Evolutionary conservation across 768 basidiomycete species (phyloP).

Genomic region (Suillus spraguei): DNA sequence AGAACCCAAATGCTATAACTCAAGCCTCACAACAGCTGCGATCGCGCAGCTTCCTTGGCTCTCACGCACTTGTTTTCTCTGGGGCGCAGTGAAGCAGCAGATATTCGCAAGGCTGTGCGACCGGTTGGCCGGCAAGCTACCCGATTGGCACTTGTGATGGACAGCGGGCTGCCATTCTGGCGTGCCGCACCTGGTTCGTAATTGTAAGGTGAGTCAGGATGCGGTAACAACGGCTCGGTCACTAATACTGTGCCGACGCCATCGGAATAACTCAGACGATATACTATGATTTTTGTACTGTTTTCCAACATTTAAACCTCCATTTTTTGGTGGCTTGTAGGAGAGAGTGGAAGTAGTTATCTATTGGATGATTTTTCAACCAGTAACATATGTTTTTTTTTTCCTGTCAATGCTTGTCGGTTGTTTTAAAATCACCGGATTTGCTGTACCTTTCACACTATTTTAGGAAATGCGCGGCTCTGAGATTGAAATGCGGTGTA

Average conservation of each 20-base stretch:
- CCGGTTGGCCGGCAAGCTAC: neutral
- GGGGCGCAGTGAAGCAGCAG: neutral
- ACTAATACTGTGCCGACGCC: neutral
- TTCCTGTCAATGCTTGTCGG: neutral
- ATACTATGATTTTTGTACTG: neutral
- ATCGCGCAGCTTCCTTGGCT: neutral
- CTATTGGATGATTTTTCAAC: neutral
- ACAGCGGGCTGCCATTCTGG: neutral
- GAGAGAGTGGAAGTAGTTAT: neutral
- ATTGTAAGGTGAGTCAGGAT: constrained; percentile 1
- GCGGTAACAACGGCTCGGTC: constrained; percentile 4
- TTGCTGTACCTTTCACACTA: constrained; percentile 26
- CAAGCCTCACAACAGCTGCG: neutral
- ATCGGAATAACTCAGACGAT: neutral
- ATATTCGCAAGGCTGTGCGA: neutral
- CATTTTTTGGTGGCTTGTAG: neutral
- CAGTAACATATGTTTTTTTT: neutral
- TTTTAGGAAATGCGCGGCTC: constrained; percentile 29
- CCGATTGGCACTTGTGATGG: constrained; percentile 1
- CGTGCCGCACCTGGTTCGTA: neutral
- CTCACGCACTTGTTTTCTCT: neutral
- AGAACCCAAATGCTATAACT: neutral
- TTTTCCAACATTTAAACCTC: neutral
- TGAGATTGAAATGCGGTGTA: constrained; percentile 41
- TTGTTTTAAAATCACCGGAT: constrained; percentile 3